These are phyloP conservation scores for Paraphaeosphaeria sporulosa DNA, from an alignment of 2,329 filamentous ascomycete species.

Conservation along the genomic window DNA sequence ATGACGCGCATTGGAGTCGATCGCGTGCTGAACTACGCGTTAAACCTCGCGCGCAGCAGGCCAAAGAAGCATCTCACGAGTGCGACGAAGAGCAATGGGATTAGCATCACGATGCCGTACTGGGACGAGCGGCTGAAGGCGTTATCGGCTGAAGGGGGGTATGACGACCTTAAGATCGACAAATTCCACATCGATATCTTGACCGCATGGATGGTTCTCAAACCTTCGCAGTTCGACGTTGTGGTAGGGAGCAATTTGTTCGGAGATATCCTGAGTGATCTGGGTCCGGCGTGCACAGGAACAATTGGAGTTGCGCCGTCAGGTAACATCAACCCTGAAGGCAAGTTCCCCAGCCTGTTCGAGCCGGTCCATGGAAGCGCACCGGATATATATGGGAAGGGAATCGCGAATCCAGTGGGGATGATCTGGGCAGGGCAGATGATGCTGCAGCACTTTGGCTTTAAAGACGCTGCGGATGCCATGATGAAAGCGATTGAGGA, in stretches of 20 bases:
- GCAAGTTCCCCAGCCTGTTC: slow-evolving; percentile 14
- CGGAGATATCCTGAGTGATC: slow-evolving; percentile 21
- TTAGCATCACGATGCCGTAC: slow-evolving; percentile 15
- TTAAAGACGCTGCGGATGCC: slow-evolving; percentile 6
- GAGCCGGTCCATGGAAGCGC: slow-evolving; percentile 24
- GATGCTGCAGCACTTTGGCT: slow-evolving; percentile 17
- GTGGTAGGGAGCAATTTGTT: slow-evolving; percentile 19
- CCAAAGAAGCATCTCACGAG: slow-evolving; percentile 18
- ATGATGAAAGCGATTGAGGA: slow-evolving; percentile 19
- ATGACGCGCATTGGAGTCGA: slow-evolving; percentile 15
- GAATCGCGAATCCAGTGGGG: slow-evolving; percentile 23
- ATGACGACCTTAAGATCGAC: slow-evolving; percentile 12
- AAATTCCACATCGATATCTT: slow-evolving; percentile 20
- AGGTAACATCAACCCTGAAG: slow-evolving; percentile 16
- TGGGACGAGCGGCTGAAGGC: slow-evolving; percentile 13
- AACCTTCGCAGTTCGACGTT: slow-evolving; percentile 14
- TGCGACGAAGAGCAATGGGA: slow-evolving; percentile 19
- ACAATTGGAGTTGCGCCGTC: slow-evolving; percentile 22
- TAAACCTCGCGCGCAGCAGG: slow-evolving; percentile 8
- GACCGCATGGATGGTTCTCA: slow-evolving; percentile 13
- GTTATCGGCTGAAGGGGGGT: slow-evolving; percentile 2
- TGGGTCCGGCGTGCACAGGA: slow-evolving; percentile 15
- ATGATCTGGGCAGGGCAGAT: slow-evolving; percentile 18
- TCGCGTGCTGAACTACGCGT: slow-evolving; percentile 12
- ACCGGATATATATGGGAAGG: slow-evolving; percentile 23